Conservation (phyloP, 208 protist genomes). For the Borovskyia barvae region DNA sequence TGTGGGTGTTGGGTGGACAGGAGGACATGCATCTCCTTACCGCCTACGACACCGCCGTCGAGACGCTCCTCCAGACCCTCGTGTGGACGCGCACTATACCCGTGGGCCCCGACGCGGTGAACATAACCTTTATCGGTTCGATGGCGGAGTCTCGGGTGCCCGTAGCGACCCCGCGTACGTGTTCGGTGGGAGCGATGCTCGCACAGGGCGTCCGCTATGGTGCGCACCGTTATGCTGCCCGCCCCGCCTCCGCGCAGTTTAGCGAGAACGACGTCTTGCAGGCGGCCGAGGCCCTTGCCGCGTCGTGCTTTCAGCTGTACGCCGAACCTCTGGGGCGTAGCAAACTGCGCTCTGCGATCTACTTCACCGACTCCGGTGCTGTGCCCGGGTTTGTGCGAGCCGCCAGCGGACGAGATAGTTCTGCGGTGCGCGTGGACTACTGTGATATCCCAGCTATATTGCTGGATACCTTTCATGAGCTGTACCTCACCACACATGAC, state of each 20-base stretch:
- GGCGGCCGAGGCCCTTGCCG: slow-evolving; percentile 44
- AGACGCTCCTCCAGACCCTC: slow-evolving; percentile 7
- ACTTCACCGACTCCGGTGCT: slow-evolving; percentile 12
- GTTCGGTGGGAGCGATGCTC: slow-evolving; percentile 21
- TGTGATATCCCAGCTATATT: slow-evolving; percentile 23
- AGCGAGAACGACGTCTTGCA: slow-evolving; percentile 19
- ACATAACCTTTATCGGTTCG: slow-evolving; percentile 34
- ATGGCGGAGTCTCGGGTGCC: slow-evolving; percentile 8
- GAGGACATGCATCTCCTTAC: slow-evolving; percentile 8
- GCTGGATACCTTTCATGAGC: slow-evolving; percentile 35
- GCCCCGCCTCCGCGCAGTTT: slow-evolving; percentile 1
- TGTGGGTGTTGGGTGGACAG: slow-evolving; percentile 23
- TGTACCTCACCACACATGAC: slow-evolving; percentile 39
- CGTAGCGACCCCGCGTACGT: slow-evolving; percentile 22
- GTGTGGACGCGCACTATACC: slow-evolving; percentile 28
- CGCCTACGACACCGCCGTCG: slow-evolving; percentile 22
- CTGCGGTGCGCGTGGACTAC: background rate
- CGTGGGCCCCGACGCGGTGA: slow-evolving; percentile 6
- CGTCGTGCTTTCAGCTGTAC: slow-evolving; percentile 41
- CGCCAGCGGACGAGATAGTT: too few relatives aligned
- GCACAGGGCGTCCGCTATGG: slow-evolving; percentile 25
- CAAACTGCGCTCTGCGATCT: slow-evolving; percentile 12
- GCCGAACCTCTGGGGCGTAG: slow-evolving; percentile 6
- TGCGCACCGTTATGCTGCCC: slow-evolving; percentile 18
- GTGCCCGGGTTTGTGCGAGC: slow-evolving; percentile 3